A percentile compares a stretch with the other conserved stretches of the same genome.
Evolutionary conservation across 805 yeast species (phyloP).

Genomic region (Candida tibetensis): DNA sequence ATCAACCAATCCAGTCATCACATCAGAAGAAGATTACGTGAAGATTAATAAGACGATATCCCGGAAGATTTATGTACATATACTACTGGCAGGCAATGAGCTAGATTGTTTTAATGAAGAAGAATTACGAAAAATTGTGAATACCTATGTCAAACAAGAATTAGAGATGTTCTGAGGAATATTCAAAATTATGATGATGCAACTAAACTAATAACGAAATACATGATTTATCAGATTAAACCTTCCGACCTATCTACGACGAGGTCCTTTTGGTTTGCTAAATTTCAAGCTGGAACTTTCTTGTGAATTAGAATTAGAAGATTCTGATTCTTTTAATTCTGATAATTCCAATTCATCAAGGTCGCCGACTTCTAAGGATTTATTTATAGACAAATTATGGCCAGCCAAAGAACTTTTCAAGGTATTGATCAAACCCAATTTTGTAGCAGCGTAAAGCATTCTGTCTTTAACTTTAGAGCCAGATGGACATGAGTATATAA

Average conservation of each 20-base stretch:
- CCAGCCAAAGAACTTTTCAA: constrained; percentile 39
- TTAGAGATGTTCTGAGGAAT: constrained; percentile 5
- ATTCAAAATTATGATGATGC: too few species aligned
- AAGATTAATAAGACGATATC: constrained; percentile 61
- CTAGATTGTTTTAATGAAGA: constrained; percentile 16
- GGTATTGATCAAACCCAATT: constrained; percentile 54
- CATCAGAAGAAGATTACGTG: constrained; percentile 47
- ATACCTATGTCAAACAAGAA: constrained; percentile 22
- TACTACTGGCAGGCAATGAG: constrained; percentile 11
- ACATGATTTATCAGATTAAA: too few species aligned
- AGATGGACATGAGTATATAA: constrained; percentile 86
- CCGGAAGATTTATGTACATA: constrained; percentile 49
- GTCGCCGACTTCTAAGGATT: constrained; percentile 69
- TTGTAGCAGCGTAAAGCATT: constrained; percentile 88
- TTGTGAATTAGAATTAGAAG: constrained; percentile 9
- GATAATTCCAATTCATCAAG: constrained; percentile 61
- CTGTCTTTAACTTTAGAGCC: constrained; percentile 86
- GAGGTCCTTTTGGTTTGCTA: constrained; percentile 70
- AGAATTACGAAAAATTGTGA: constrained; percentile 22
- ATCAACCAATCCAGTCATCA: constrained; percentile 22
- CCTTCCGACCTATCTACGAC: constrained; percentile 35
- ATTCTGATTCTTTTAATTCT: constrained; percentile 32
- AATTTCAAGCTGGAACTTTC: constrained; percentile 30
- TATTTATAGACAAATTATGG: constrained; percentile 33
- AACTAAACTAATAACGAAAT: too few species aligned